Conservation (phyloP, 202 grass and related monocot genomes). For the Zoysia matrella region DNA sequence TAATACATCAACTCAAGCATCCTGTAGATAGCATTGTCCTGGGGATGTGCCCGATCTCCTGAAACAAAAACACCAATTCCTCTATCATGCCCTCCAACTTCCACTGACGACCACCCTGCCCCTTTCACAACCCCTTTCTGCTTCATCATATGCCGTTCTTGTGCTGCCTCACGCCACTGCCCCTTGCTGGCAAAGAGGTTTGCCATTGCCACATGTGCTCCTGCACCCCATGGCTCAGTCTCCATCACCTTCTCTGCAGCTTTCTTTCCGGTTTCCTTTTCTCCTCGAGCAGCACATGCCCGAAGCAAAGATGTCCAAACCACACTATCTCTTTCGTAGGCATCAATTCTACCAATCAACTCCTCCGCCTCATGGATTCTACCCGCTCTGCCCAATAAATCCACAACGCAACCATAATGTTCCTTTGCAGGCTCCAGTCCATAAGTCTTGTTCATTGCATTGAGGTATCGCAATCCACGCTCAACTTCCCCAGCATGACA, state of each 20-base stretch:
- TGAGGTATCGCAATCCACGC: conserved; percentile 58
- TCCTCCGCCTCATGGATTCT: conserved; percentile 65
- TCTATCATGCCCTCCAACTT: conserved; percentile 49
- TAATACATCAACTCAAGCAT: conserved; percentile 58
- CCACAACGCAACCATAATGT: conserved; percentile 68
- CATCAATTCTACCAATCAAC: conserved; percentile 55
- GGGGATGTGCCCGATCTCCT: conserved; percentile 51
- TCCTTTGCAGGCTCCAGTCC: conserved; percentile 61
- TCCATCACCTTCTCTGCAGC: conserved; percentile 54
- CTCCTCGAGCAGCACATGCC: conserved; percentile 58
- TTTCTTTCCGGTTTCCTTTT: conserved; percentile 45
- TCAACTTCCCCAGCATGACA: conserved; percentile 56
- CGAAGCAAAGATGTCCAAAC: conserved; percentile 70
- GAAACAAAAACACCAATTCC: conserved; percentile 53
- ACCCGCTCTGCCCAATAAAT: conserved; percentile 64
- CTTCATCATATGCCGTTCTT: conserved; percentile 63
- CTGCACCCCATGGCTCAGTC: conserved; percentile 60
- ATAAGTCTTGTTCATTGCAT: conserved; percentile 55
- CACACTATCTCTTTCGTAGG: conserved; percentile 53
- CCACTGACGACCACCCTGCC: conserved; percentile 61
- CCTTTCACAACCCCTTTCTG: conserved; percentile 69
- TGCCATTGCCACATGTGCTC: conserved; percentile 65
- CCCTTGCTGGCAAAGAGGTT: conserved; percentile 68
- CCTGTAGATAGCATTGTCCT: conserved; percentile 43
- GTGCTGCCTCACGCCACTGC: conserved; percentile 57